These are phyloP conservation scores for Pythium rhizo-oryzae DNA, from an alignment of 352 stramenopile species.

Conservation along the genomic window DNA sequence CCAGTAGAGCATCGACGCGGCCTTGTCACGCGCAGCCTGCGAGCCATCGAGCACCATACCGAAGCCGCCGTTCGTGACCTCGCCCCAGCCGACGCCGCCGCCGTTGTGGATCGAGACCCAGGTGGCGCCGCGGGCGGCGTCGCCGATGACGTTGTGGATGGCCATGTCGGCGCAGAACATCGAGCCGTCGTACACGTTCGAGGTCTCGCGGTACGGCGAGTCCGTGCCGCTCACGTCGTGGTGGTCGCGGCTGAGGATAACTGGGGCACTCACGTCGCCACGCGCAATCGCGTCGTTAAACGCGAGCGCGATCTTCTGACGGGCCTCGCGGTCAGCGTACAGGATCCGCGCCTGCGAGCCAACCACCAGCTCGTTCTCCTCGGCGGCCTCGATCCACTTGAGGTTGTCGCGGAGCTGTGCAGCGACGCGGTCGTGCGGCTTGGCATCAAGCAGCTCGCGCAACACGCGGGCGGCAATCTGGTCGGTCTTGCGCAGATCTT, in stretches of 20 bases:
- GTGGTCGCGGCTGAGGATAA: conserved; percentile 88
- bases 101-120: conserved; percentile 91
- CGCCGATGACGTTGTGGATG: conserved; percentile 89
- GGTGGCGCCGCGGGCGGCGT: conserved; percentile 81
- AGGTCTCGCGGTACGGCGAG: conserved; percentile 89
- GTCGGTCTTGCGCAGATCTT: conserved; percentile 81
- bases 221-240: conserved; percentile 91
- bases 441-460: conserved; percentile 53
- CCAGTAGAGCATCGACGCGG: conserved; percentile 81
- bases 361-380: conserved; percentile 87
- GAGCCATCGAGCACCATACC: conserved; percentile 87
- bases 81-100: conserved; percentile 86
- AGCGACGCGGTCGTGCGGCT: conserved; percentile 55
- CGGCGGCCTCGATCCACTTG: conserved; percentile 83
- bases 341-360: conserved; percentile 89
- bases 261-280: conserved; percentile 65
- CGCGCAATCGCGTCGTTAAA: conserved; percentile 83
- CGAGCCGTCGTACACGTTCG: conserved; percentile 86
- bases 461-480: conserved; percentile 72
- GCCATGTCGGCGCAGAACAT: conserved; percentile 90
- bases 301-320: conserved; percentile 72
- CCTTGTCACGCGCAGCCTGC: conserved; percentile 60
- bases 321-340: conserved; percentile 83
- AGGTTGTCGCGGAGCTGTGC: conserved; percentile 86
- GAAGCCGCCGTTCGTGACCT: conserved; percentile 90